These are phyloP conservation scores for Daldinia sp. DNA, from an alignment of 2,329 filamentous ascomycete species.

Conservation along the genomic window DNA sequence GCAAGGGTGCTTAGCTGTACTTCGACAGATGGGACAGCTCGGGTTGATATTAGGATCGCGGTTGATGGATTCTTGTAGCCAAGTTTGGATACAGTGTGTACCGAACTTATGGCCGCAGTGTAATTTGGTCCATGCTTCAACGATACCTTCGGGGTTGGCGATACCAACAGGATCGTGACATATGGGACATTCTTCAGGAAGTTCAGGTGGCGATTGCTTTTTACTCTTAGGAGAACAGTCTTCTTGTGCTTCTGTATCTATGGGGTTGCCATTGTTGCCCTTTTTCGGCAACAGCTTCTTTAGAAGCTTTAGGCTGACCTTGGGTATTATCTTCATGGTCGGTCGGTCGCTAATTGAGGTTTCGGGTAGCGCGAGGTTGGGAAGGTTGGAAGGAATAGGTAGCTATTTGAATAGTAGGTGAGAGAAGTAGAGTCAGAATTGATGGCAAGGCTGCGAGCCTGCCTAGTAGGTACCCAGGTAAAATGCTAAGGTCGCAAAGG, in stretches of 20 bases:
- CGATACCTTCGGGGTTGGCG: conserved; percentile 53
- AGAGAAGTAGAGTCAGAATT: conserved; percentile 9
- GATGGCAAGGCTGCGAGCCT: conserved; percentile 7
- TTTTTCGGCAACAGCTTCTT: conserved; percentile 45
- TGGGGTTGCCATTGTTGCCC: conserved; percentile 15
- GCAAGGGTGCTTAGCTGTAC: conserved; percentile 50
- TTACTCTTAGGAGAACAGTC: conserved; percentile 36
- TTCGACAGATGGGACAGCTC: conserved; percentile 58
- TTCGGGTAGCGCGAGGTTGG: conserved; percentile 1
- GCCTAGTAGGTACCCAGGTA: background rate
- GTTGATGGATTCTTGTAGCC: conserved; percentile 54
- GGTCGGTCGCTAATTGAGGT: conserved; percentile 20
- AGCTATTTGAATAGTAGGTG: background rate
- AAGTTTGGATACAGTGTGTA: conserved; percentile 58
- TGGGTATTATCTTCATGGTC: conserved; percentile 39
- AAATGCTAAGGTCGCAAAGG: background rate
- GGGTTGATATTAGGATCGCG: conserved; percentile 52
- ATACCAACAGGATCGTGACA: conserved; percentile 58
- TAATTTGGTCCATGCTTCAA: conserved; percentile 57
- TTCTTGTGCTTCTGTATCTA: conserved; percentile 3
- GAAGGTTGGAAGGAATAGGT: background rate
- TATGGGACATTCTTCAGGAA: conserved; percentile 56
- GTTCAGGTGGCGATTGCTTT: conserved; percentile 38
- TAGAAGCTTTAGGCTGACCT: conserved; percentile 45
- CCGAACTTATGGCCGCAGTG: conserved; percentile 61